Evolutionary conservation across 257 asterid species (phyloP), one percentile per base, ranked within the genome.

Genomic region (Cynanchum wilfordii): DNA sequence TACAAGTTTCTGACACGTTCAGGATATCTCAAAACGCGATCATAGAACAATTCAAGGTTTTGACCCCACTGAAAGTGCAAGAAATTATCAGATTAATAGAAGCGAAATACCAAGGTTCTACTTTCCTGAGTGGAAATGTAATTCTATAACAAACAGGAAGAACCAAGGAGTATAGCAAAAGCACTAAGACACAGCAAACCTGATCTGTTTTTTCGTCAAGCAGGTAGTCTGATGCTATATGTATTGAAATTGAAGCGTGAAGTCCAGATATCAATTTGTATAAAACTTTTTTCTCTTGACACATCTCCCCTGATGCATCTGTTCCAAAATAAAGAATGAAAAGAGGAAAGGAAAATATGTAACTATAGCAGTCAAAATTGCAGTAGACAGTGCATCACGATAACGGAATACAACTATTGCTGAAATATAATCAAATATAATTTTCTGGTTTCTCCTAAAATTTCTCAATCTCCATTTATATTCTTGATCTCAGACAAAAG

Each of bases 211-310:
- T 83, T 86, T 93, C 97, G 51, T 93, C 98, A 51, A 93, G 93
- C 57, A 93, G 90, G 82, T 89, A 93, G 47, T 89, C 97, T 64
- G 97, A 75, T 10, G 89, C 96, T 75, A 93, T 90, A 80, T 93
- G 98, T 76, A 86, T 82, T 49, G 98, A 93, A 62, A 93, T 93
- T 56, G 98, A 93, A 80, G 98, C 83, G 77, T 93, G 98, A 68
- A 93, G 96, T 75, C 97, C 97, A 10, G 98, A 93, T 77, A 93
- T 93, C 78, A 93, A 84, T 82, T 93, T 90, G 89, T 85, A 93
- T 24, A 93, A 72, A 71, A 90, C 91, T 79, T 86, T 90, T 80
- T 86, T 89, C 90, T 93, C 98, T 71, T 82, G 90, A 74, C 98
- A 93, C 70, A 86, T 81, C 85, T 93, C 95, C 74, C 96, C 98